Base-by-base conservation (phyloP, 2,329 filamentous ascomycete species). In the Chrysosporium keratinophilum region DNA sequence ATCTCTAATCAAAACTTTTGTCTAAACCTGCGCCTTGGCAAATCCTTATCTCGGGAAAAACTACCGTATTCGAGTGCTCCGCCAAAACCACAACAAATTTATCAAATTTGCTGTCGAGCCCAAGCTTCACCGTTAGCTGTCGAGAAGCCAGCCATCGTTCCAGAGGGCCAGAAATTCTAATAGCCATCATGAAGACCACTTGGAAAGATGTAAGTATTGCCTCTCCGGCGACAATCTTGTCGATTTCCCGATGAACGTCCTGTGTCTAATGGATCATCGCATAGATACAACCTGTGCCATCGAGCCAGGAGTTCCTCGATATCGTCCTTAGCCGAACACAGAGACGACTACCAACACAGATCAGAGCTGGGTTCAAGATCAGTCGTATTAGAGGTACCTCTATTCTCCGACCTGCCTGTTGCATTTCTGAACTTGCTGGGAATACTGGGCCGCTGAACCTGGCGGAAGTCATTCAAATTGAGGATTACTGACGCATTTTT, bases 261-360 rank as follows among this genome's bases (percentile, higher is more conserved):
- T 11, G 23, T 44, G 34, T 54, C 42, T 54, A 47, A 54, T 39
- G 14, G 19, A 31, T 34, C 23, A 2, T 43, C 33, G 11, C 84
- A 84, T 69, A 74, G 67, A 94, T 94, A 64, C 84, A 86, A 59
- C 88, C 88, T 61, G 88, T 95, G 61, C 91, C 91, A 55, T 94
- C 87, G 65, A 85, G 85, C 70, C 85, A 94, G 76, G 93, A 98
- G 74, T 97, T 98, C 67, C 79, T 98, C 64, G 93, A 98, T 73
- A 96, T 98, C 69, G 90, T 97, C 61, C 80, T 98, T 65, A 94
- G 87, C 67, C 80, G 93, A 63, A 96, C 89, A 3, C 91, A 97
- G 78, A 81, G 91, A 67, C 84, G 91, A 58, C 78, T 98, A 59
- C 93, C 93, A 12, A 98, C 89, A 47, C 89, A 96, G 76, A 97